A percentile compares a stretch with the other conserved stretches of the same genome.
phyloP scores from a whole-genome alignment of 352 stramenopile genomes.

The Achlya hypogyna region DNA sequence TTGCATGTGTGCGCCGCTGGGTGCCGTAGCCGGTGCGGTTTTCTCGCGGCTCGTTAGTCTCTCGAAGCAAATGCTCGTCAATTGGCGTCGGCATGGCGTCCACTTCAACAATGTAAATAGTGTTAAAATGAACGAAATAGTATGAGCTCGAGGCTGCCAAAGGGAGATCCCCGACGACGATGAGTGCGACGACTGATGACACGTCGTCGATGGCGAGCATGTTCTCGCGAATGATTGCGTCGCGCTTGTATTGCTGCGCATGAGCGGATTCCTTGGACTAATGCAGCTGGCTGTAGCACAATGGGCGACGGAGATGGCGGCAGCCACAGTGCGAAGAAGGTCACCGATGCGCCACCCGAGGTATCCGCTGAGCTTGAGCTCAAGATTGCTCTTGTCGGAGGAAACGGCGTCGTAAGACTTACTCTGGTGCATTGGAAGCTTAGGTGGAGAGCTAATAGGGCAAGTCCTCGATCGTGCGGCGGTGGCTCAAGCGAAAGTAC shows the following conservation, averaged over 20 bases:
- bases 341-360: conserved; percentile 28
- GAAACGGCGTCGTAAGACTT: conserved; percentile 46
- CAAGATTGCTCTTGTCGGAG: conserved; percentile 77
- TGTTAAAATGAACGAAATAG: no score
- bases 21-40: no score
- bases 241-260: conserved; percentile 20
- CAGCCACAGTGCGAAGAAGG: conserved; percentile 25
- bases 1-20: no score
- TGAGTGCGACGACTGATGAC: not conserved
- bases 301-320: conserved; percentile 21
- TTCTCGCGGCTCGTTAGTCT: no score
- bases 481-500: conserved; percentile 70
- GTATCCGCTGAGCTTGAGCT: conserved; percentile 32
- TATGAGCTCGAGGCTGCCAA: no score
- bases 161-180: not conserved
- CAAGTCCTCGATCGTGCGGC: conserved; percentile 72
- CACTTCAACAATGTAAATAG: no score
- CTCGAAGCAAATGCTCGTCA: no score
- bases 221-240: conserved; percentile 30
- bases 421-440: not conserved
- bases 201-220: conserved; percentile 26
- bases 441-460: conserved; percentile 29
- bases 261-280: no score
- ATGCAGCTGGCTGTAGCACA: not conserved
- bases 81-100: no score